phyloP scores from a whole-genome alignment of 306 rosid genomes.

The Pyrus betulifolia region DNA sequence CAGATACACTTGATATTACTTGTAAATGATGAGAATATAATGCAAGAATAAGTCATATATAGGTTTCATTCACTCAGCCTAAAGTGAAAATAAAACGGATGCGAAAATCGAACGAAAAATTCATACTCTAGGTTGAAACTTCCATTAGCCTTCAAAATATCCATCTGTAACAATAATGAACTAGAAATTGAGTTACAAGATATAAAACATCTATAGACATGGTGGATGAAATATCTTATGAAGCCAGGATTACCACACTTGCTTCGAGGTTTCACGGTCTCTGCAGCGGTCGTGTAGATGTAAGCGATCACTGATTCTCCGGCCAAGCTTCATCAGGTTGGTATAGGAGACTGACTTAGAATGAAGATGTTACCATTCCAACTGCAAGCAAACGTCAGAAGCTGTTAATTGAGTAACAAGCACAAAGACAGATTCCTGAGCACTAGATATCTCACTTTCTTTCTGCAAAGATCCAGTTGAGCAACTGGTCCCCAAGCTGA shows the following conservation, averaged over 20 bases:
- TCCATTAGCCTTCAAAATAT: not conserved
- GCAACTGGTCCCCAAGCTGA: slow-evolving; percentile 48
- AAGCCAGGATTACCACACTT: not conserved
- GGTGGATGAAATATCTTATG: not conserved
- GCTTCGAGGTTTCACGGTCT: not conserved
- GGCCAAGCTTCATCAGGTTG: not conserved
- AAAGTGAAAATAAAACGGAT: not conserved
- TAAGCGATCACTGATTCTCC: not conserved
- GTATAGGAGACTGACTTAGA: not conserved
- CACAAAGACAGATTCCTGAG: slow-evolving; percentile 35
- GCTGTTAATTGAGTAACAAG: not conserved
- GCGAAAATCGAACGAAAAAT: too few relatives aligned
- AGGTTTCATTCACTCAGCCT: not conserved
- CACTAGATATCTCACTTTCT: slow-evolving; percentile 19
- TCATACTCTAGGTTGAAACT: too few relatives aligned
- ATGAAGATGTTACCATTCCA: slow-evolving; percentile 23
- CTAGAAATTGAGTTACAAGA: not conserved
- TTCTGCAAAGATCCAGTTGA: slow-evolving; percentile 46
- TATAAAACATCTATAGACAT: slow-evolving; percentile 1
- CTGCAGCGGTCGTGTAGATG: not conserved
- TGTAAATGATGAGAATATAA: slow-evolving; percentile 2
- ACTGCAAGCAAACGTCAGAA: slow-evolving; percentile 32
- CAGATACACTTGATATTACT: not conserved
- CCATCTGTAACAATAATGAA: not conserved
- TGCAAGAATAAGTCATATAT: not conserved